phyloP scores from a whole-genome alignment of 805 yeast species.

The Metschnikowia kofuensis region DNA sequence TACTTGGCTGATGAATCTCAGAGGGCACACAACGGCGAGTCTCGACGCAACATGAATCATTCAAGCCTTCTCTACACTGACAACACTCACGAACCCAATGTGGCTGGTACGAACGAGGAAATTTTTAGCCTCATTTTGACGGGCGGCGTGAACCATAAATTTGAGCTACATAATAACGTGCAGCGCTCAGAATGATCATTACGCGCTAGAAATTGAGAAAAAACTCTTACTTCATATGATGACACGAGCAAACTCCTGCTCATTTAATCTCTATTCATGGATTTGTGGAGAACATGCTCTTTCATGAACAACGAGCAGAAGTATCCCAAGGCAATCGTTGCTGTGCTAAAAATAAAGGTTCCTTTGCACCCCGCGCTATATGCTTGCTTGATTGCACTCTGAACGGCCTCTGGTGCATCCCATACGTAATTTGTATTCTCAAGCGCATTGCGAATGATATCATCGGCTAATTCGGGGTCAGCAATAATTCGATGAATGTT shows the following conservation, averaged over 20 bases:
- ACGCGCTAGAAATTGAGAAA: no score
- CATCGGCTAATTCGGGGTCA: slow-evolving; percentile 32
- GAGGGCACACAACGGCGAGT: background rate
- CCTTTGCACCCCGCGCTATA: slow-evolving; percentile 53
- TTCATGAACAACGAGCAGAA: slow-evolving; percentile 46
- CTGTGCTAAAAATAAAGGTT: slow-evolving; percentile 50
- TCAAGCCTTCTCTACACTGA: slow-evolving; percentile 12
- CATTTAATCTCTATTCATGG: slow-evolving; percentile 39
- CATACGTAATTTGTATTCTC: slow-evolving; percentile 54
- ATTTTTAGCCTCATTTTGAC: slow-evolving; percentile 10
- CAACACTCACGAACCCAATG: slow-evolving; percentile 3
- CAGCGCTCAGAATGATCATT: background rate
- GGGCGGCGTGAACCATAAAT: slow-evolving; percentile 19
- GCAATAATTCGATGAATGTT: slow-evolving; percentile 9
- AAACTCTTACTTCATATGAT: no score
- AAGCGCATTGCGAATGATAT: slow-evolving; percentile 51
- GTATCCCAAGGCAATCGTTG: slow-evolving; percentile 39
- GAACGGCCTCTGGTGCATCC: slow-evolving; percentile 53
- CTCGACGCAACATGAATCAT: slow-evolving; percentile 12
- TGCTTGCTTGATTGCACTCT: slow-evolving; percentile 44
- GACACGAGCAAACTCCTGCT: no score
- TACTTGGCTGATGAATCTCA: slow-evolving; percentile 3
- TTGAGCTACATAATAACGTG: slow-evolving; percentile 4
- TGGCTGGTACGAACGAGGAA: background rate
- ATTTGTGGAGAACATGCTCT: slow-evolving; percentile 57